phyloP scores from a whole-genome alignment of 345 rosid species.

The Pelargonium nanum region DNA sequence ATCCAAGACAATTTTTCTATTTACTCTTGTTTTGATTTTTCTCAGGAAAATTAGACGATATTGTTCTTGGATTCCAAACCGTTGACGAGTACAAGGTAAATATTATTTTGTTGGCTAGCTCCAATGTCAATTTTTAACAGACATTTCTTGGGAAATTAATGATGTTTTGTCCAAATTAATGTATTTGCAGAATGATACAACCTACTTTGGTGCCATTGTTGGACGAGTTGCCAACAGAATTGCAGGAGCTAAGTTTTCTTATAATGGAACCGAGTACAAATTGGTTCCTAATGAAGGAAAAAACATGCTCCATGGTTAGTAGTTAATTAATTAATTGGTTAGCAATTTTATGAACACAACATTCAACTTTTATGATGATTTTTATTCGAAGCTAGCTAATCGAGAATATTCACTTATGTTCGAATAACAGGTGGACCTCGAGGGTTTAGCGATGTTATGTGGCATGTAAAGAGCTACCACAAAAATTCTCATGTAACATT shows the following conservation, averaged over 20 bases:
- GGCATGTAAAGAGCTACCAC: conserved; percentile 39
- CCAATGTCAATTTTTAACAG: too few relatives aligned
- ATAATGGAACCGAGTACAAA: conserved; percentile 48
- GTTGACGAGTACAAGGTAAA: conserved; percentile 38
- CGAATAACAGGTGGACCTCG: conserved; percentile 45
- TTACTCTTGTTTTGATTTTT: background rate
- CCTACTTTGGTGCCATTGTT: conserved; percentile 72
- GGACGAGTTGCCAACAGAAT: conserved; percentile 90
- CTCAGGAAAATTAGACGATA: conserved; percentile 41
- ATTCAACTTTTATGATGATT: background rate
- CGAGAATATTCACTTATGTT: background rate
- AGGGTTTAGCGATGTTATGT: conserved; percentile 58
- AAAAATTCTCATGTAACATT: conserved; percentile 37
- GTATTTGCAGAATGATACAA: conserved; percentile 41
- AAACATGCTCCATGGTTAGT: conserved; percentile 72
- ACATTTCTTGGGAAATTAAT: background rate
- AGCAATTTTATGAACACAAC: background rate
- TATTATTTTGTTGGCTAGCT: background rate
- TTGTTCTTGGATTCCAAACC: conserved; percentile 42
- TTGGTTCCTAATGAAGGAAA: conserved; percentile 55
- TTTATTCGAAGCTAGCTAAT: too few relatives aligned
- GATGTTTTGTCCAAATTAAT: background rate
- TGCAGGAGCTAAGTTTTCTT: conserved; percentile 41
- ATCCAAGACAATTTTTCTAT: background rate
- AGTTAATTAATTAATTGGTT: background rate